Conservation (phyloP, 331 rosid genomes). For the Dryas integrifolia region DNA sequence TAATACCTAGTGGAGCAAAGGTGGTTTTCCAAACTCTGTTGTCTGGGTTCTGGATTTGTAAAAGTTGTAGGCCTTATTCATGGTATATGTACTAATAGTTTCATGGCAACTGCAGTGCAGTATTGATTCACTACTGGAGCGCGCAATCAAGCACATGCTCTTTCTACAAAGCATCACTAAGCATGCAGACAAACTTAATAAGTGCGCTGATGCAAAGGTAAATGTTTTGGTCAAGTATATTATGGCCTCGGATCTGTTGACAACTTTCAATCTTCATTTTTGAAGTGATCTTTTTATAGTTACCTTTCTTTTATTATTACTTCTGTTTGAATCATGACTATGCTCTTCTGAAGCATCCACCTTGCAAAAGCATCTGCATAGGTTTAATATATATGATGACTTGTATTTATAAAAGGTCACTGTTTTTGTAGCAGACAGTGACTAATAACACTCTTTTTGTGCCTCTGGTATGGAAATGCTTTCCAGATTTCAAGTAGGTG, state of each 20-base stretch:
- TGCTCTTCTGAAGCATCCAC: not conserved
- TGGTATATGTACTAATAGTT: conserved; percentile 29
- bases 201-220: conserved; percentile 59
- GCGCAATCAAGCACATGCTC: conserved; percentile 89
- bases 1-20: conserved; percentile 92
- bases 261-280: not conserved
- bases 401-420: not conserved
- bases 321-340: not conserved
- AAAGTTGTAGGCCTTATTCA: conserved; percentile 28
- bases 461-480: not conserved
- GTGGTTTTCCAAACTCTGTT: conserved; percentile 35
- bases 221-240: conserved; percentile 25
- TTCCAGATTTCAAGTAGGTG: not conserved
- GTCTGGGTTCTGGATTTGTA: conserved; percentile 22
- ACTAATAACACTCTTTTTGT: not conserved
- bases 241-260: conserved; percentile 10
- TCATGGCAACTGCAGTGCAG: conserved; percentile 71
- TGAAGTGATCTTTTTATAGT: not conserved
- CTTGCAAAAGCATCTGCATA: not conserved
- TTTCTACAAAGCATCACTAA: conserved; percentile 87
- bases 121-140: conserved; percentile 94
- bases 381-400: not conserved
- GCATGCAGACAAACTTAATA: conserved; percentile 87
- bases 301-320: not conserved
- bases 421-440: not conserved